Conservation (phyloP, 768 basidiomycete genomes). For the Tulasnella sp. region DNA sequence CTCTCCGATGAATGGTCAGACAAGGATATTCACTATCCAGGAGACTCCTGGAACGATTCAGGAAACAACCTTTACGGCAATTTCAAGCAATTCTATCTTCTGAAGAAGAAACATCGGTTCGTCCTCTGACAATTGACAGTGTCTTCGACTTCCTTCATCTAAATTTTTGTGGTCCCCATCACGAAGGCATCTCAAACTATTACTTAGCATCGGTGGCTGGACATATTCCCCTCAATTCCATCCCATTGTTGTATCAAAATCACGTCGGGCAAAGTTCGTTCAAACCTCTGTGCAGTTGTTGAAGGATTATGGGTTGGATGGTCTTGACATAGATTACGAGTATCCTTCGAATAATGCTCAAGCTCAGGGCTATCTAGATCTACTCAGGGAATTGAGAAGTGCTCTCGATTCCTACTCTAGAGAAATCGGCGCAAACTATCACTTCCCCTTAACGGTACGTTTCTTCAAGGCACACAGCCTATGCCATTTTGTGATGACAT, state of each 20-base stretch:
- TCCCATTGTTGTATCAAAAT: slow-evolving; percentile 55
- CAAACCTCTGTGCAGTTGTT: slow-evolving; percentile 60
- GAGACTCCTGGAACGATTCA: slow-evolving; percentile 86
- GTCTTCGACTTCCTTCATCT: background rate
- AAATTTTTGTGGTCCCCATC: too few relatives aligned
- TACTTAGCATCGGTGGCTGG: slow-evolving; percentile 91
- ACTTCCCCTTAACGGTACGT: slow-evolving; percentile 62
- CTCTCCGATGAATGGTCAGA: slow-evolving; percentile 91
- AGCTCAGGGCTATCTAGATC: slow-evolving; percentile 69
- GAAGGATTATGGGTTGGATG: slow-evolving; percentile 85
- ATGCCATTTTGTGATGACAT: background rate
- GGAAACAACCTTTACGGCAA: slow-evolving; percentile 92
- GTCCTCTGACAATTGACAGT: background rate
- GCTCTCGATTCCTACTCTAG: slow-evolving; percentile 63
- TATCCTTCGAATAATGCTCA: slow-evolving; percentile 71
- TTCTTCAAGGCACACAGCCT: background rate
- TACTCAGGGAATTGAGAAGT: slow-evolving; percentile 60
- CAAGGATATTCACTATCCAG: slow-evolving; percentile 91
- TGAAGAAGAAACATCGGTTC: slow-evolving; percentile 77
- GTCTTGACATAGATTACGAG: slow-evolving; percentile 86
- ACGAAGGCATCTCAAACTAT: slow-evolving; percentile 28
- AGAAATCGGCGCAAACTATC: slow-evolving; percentile 48
- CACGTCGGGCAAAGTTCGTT: slow-evolving; percentile 64
- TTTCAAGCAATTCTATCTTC: slow-evolving; percentile 80
- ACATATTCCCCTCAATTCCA: slow-evolving; percentile 83